Conservation (phyloP, 495 filamentous ascomycete species). For the Sabuloglossum arenarium region DNA sequence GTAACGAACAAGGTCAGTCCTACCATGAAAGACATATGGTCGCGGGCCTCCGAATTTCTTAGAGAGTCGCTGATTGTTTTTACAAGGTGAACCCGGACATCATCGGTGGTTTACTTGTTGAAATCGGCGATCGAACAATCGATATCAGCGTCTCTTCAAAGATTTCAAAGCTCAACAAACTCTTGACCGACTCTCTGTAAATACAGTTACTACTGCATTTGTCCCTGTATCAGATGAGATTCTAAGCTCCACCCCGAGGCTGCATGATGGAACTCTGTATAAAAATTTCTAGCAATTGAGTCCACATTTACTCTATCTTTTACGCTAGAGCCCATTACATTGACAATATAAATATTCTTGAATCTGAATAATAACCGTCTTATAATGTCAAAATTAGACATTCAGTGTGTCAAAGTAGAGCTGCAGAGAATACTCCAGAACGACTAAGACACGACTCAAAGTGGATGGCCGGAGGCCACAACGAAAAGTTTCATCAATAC, state of each 20-base stretch:
- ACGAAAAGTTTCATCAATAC: too few species aligned
- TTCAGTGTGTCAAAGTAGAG: too few species aligned
- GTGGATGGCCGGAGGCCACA: too few species aligned
- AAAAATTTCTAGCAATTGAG: background rate
- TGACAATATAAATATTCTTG: too few species aligned
- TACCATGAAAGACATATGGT: too few species aligned
- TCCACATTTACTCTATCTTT: too few species aligned
- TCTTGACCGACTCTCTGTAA: conserved; percentile 89
- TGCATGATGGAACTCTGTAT: background rate
- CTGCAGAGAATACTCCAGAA: too few species aligned
- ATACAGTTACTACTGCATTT: background rate
- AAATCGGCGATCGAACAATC: conserved; percentile 94
- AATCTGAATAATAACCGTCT: too few species aligned
- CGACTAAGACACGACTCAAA: too few species aligned
- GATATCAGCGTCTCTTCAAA: conserved; percentile 89
- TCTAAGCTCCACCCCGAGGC: background rate
- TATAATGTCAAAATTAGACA: too few species aligned
- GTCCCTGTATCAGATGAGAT: background rate
- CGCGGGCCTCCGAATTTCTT: too few species aligned
- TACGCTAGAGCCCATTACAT: too few species aligned
- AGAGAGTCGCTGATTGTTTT: conserved; percentile 3
- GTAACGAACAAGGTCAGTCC: conserved; percentile 71
- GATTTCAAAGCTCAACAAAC: conserved; percentile 98
- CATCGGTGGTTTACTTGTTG: conserved; percentile 80
- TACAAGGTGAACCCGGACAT: conserved; percentile 78